These are phyloP conservation scores for Aspergillus phoenicis DNA, from an alignment of 2,329 filamentous ascomycete genomes.

Conservation along the genomic window DNA sequence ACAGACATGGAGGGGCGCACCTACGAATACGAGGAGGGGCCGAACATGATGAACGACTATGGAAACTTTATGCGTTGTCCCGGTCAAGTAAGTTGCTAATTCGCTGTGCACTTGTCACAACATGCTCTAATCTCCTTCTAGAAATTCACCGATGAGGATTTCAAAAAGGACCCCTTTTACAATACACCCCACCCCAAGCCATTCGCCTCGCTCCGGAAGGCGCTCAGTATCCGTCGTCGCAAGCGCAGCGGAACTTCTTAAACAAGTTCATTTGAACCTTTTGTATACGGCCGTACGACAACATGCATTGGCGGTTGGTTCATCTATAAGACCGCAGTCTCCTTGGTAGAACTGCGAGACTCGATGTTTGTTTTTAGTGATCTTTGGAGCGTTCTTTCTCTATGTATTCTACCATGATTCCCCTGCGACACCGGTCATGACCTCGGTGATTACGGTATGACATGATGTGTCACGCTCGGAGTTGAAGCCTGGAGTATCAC, in stretches of 20 bases:
- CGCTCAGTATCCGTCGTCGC: constrained; percentile 30
- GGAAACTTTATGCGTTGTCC: constrained; percentile 74
- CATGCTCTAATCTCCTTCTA: constrained; percentile 23
- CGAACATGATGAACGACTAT: constrained; percentile 74
- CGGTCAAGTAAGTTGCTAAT: constrained; percentile 62
- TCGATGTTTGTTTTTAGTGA: neutral
- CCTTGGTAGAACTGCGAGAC: neutral
- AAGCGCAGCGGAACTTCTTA: constrained; percentile 22
- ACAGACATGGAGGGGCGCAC: constrained; percentile 67
- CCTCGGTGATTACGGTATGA: neutral
- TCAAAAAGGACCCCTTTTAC: constrained; percentile 45
- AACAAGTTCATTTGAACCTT: neutral
- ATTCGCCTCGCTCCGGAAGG: constrained; percentile 31
- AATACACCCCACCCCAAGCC: constrained; percentile 32
- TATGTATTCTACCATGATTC: neutral
- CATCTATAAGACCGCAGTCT: neutral
- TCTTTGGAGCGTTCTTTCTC: neutral
- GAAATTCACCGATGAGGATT: constrained; percentile 46
- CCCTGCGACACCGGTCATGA: neutral
- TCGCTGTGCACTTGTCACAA: neutral
- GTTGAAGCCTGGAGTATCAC: neutral
- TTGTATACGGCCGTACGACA: neutral
- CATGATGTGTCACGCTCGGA: neutral
- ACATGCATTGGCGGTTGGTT: neutral
- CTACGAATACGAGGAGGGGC: constrained; percentile 82